These are phyloP conservation scores for Pythium vanterpoolii DNA, from an alignment of 352 stramenopile genomes.

Conservation along the genomic window DNA sequence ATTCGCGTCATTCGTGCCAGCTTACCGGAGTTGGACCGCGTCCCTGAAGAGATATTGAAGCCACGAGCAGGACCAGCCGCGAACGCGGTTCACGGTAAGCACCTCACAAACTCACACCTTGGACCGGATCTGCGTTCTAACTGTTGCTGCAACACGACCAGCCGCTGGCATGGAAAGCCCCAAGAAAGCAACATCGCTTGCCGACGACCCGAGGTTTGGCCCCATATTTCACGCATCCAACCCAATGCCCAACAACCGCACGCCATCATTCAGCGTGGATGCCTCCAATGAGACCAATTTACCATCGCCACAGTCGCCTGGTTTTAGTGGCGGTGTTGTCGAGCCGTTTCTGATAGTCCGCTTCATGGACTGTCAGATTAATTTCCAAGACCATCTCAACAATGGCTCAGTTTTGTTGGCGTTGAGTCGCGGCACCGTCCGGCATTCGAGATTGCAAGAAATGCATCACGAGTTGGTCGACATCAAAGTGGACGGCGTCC, in stretches of 20 bases:
- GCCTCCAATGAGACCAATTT: neutral
- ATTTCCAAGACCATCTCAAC: constrained; percentile 56
- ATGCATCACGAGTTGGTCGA: constrained; percentile 48
- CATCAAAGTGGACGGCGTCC: constrained; percentile 55
- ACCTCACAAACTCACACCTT: neutral
- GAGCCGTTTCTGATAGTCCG: constrained; percentile 66
- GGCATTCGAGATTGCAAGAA: constrained; percentile 52
- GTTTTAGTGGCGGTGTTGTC: constrained; percentile 15
- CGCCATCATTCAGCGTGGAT: constrained; percentile 14
- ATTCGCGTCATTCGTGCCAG: constrained; percentile 40
- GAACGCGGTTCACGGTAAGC: constrained; percentile 6
- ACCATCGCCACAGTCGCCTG: neutral
- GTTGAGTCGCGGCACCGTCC: constrained; percentile 54
- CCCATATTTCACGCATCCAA: constrained; percentile 39
- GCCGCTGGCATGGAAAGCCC: constrained; percentile 30
- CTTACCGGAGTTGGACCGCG: constrained; percentile 39
- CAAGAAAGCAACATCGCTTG: constrained; percentile 61
- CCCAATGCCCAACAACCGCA: constrained; percentile 22
- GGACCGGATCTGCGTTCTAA: neutral
- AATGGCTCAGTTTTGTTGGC: constrained; percentile 72
- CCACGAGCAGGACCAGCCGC: neutral
- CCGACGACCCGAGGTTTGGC: constrained; percentile 69
- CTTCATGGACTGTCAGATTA: constrained; percentile 80
- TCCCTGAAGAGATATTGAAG: constrained; percentile 14
- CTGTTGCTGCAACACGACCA: neutral